These are phyloP conservation scores for Akanthomyces uredinophilus DNA, from an alignment of 2,329 filamentous ascomycete genomes.

Conservation along the genomic window DNA sequence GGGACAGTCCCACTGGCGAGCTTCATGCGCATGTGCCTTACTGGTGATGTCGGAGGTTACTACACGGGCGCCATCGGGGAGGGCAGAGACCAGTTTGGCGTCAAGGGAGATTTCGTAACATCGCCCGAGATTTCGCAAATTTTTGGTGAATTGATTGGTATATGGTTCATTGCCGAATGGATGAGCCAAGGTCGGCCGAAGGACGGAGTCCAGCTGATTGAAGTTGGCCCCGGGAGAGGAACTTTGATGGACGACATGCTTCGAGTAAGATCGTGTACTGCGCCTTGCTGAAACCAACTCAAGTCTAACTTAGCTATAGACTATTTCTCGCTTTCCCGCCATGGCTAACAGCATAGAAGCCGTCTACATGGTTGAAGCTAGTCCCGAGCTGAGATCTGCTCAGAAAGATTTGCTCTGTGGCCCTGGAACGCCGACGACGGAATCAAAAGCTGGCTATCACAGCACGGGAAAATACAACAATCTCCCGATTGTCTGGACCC, in stretches of 20 bases:
- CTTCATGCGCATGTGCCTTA: constrained; percentile 98
- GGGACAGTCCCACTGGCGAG: constrained; percentile 87
- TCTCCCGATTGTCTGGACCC: constrained; percentile 80
- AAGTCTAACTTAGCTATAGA: constrained; percentile 44
- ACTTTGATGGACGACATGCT: constrained; percentile 97
- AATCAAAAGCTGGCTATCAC: constrained; percentile 68
- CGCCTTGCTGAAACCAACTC: background rate
- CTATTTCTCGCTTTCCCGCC: constrained; percentile 74
- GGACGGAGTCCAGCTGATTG: constrained; percentile 78
- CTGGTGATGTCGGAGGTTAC: constrained; percentile 84
- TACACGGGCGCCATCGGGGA: constrained; percentile 71
- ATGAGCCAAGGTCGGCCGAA: constrained; percentile 76
- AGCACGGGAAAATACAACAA: constrained; percentile 70
- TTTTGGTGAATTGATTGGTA: constrained; percentile 87
- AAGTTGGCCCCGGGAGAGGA: constrained; percentile 88
- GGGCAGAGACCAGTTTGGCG: constrained; percentile 82
- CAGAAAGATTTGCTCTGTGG: constrained; percentile 83
- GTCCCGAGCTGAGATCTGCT: constrained; percentile 65
- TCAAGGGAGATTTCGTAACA: constrained; percentile 90
- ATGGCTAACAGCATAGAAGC: constrained; percentile 73
- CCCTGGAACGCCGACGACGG: constrained; percentile 57
- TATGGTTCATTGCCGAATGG: constrained; percentile 97
- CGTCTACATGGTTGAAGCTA: constrained; percentile 96
- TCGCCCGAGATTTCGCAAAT: constrained; percentile 97
- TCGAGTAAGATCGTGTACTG: constrained; percentile 51